Percentiles rank a stretch among this genome's conserved stretches.
Evolutionary conservation across 352 stramenopile species (phyloP).

Genomic region (Globisporangium viniferum): DNA sequence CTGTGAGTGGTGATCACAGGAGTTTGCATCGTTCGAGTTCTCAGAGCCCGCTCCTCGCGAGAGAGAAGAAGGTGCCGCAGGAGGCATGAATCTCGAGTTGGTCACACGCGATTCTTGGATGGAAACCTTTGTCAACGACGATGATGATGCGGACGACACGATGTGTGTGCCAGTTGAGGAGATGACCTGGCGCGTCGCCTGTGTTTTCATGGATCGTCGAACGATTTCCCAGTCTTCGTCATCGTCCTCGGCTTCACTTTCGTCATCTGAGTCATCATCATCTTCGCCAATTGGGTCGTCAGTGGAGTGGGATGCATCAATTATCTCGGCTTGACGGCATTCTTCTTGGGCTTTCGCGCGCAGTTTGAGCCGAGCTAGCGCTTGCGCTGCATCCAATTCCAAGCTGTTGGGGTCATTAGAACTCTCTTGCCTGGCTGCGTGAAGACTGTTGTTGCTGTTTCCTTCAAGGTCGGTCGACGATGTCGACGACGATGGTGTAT

Average conservation of each 20-base stretch:
- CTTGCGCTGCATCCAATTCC: not conserved
- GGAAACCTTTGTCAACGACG: not conserved
- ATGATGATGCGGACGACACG: not conserved
- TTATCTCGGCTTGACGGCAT: not conserved
- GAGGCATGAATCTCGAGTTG: not conserved
- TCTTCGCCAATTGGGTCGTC: not conserved
- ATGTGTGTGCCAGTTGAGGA: not conserved
- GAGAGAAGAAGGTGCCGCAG: not conserved
- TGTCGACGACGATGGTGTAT: not conserved
- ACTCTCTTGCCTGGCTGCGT: not conserved
- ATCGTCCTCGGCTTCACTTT: slow-evolving; percentile 10
- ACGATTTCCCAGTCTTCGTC: slow-evolving; percentile 40
- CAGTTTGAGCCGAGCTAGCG: not conserved
- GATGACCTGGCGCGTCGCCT: slow-evolving; percentile 11
- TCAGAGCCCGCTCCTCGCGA: not conserved
- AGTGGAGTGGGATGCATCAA: not conserved
- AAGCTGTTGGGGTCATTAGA: not conserved
- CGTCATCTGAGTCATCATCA: not conserved
- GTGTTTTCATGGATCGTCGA: slow-evolving; percentile 26
- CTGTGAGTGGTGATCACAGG: slow-evolving; percentile 10
- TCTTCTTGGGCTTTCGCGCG: not conserved
- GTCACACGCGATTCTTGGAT: not conserved
- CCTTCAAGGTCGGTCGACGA: not conserved
- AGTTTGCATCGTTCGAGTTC: not conserved
- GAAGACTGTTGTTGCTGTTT: not conserved